Conservation (phyloP, 352 stramenopile species). For the Plasmopara viticola region DNA sequence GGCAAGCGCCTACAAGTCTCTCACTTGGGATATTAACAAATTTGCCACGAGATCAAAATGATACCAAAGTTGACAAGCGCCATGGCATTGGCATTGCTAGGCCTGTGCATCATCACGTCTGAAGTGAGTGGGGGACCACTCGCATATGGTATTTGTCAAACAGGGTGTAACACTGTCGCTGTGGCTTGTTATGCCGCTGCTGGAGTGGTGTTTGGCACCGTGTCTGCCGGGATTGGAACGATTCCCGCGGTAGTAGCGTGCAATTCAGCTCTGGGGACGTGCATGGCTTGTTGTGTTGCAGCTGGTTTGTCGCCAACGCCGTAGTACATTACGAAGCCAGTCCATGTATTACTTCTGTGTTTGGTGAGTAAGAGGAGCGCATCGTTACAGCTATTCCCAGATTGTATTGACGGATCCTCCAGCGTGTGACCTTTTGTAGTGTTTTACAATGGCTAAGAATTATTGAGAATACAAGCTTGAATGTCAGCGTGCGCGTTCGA, state of each 20-base stretch:
- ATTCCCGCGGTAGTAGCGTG: conserved; percentile 14
- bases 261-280: conserved; percentile 25
- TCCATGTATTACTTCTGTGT: not conserved
- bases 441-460: too few relatives aligned
- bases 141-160: conserved; percentile 33
- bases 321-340: conserved; percentile 1
- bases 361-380: not conserved
- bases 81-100: too few relatives aligned
- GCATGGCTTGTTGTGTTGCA: conserved; percentile 37
- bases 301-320: conserved; percentile 20
- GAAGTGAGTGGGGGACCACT: conserved; percentile 15
- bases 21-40: too few relatives aligned
- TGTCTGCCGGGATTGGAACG: conserved; percentile 18
- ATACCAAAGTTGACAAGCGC: too few relatives aligned
- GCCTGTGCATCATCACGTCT: too few relatives aligned
- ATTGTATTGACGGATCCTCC: too few relatives aligned
- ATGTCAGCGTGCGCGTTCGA: too few relatives aligned
- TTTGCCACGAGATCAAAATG: too few relatives aligned
- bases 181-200: conserved; percentile 32
- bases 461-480: too few relatives aligned
- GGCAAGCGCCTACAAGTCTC: too few relatives aligned
- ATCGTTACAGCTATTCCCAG: too few relatives aligned
- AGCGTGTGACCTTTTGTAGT: too few relatives aligned
- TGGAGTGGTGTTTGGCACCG: conserved; percentile 31
- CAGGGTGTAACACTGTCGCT: conserved; percentile 30